These are phyloP conservation scores for Mortierella polycephala DNA, from an alignment of 371 early-diverging fungal species.

Conservation along the genomic window DNA sequence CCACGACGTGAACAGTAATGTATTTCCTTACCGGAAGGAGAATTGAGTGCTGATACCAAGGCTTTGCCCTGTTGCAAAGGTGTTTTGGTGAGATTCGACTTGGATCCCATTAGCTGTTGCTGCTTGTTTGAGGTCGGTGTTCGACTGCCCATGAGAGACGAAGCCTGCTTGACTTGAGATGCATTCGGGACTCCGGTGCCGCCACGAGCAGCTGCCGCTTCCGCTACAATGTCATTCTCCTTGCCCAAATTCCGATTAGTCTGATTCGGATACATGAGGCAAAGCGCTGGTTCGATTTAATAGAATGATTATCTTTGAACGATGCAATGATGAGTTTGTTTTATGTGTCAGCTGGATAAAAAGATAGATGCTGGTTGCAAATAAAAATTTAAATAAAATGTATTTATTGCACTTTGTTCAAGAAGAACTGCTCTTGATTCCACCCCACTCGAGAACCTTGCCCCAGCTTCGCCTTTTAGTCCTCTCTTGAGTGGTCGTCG, in stretches of 20 bases:
- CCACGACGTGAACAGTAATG: background rate
- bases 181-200: conserved; percentile 7
- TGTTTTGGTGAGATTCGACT: conserved; percentile 15
- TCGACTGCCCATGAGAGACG: conserved; percentile 13
- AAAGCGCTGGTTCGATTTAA: too few relatives aligned
- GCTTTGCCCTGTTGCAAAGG: conserved; percentile 26
- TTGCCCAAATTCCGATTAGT: background rate
- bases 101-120: conserved; percentile 3
- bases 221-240: conserved; percentile 17
- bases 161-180: conserved; percentile 29
- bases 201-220: conserved; percentile 8
- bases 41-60: conserved; percentile 5
- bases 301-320: too few relatives aligned
- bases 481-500: conserved; percentile 36
- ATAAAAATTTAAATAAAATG: too few relatives aligned
- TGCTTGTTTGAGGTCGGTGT: conserved; percentile 19
- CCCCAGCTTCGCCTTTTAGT: conserved; percentile 51
- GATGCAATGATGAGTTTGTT: too few relatives aligned
- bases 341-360: too few relatives aligned
- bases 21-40: conserved; percentile 26
- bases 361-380: too few relatives aligned
- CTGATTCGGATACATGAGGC: too few relatives aligned
- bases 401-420: conserved; percentile 8
- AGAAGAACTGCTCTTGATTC: conserved; percentile 44
- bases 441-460: conserved; percentile 53